A percentile compares a stretch with the other conserved stretches of the same genome.
Evolutionary conservation across 805 yeast species (phyloP).

Genomic region (Suhomyces faveliae): DNA sequence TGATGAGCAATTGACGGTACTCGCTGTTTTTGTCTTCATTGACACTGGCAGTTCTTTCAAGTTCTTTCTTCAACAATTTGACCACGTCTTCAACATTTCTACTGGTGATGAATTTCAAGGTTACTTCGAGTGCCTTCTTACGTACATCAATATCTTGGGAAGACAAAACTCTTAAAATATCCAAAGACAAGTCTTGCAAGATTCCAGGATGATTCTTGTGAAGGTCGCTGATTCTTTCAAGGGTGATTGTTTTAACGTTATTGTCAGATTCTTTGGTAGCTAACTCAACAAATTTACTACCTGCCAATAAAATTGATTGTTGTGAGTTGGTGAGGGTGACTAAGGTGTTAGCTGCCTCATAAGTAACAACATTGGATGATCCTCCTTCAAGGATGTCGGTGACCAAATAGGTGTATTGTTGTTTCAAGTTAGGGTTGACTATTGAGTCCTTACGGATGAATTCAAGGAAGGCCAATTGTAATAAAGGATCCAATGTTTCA

Average conservation of each 20-base stretch:
- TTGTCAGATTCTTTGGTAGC: constrained; percentile 93
- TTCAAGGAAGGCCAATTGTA: constrained; percentile 88
- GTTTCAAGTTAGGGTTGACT: constrained; percentile 58
- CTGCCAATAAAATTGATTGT: constrained; percentile 71
- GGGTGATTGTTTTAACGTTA: constrained; percentile 88
- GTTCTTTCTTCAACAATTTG: constrained; percentile 86
- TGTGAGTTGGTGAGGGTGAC: constrained; percentile 61
- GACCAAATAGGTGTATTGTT: constrained; percentile 70
- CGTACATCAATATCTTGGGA: constrained; percentile 91
- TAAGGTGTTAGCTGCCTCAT: constrained; percentile 87
- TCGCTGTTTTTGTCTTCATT: constrained; percentile 81
- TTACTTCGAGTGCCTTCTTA: constrained; percentile 77
- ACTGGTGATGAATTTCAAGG: constrained; percentile 75
- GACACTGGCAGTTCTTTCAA: constrained; percentile 65
- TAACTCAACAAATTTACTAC: constrained; percentile 79
- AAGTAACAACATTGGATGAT: constrained; percentile 65
- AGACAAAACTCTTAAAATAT: constrained; percentile 79
- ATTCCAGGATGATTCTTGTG: constrained; percentile 75
- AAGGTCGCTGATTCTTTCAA: constrained; percentile 79
- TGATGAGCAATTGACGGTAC: constrained; percentile 84
- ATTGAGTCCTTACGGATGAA: constrained; percentile 83
- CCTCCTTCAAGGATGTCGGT: constrained; percentile 70
- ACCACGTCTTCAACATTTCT: constrained; percentile 94
- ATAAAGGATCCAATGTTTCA: constrained; percentile 69
- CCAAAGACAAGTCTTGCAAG: constrained; percentile 79